These are phyloP conservation scores for Corynespora cassiicola DNA, from an alignment of 2,329 filamentous ascomycete genomes.

Conservation along the genomic window DNA sequence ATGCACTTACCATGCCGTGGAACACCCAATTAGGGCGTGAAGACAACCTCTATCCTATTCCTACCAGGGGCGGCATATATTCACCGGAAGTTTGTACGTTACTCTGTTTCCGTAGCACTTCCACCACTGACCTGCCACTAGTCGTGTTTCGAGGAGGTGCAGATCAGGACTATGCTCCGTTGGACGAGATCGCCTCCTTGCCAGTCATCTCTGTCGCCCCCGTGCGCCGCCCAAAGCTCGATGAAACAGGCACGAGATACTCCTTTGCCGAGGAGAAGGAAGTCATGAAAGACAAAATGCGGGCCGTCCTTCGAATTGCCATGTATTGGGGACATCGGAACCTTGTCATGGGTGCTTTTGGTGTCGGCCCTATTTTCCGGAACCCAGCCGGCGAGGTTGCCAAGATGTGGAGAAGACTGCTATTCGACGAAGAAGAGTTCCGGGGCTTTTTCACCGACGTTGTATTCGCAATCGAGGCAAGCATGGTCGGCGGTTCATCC, in stretches of 20 bases:
- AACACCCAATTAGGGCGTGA: constrained; percentile 39
- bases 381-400: constrained; percentile 53
- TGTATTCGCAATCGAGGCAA: constrained; percentile 53
- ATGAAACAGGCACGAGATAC: constrained; percentile 70
- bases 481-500: constrained; percentile 32
- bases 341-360: constrained; percentile 53
- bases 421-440: constrained; percentile 54
- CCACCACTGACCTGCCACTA: constrained; percentile 24
- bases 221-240: constrained; percentile 75
- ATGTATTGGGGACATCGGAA: constrained; percentile 49
- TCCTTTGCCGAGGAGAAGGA: constrained; percentile 75
- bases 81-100: constrained; percentile 71
- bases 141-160: constrained; percentile 75
- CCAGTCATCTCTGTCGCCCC: constrained; percentile 79
- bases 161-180: constrained; percentile 50
- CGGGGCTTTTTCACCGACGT: constrained; percentile 51
- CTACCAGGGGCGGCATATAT: constrained; percentile 72
- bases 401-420: constrained; percentile 51
- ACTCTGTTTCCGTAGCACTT: constrained; percentile 20
- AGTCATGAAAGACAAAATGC: constrained; percentile 76
- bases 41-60: constrained; percentile 72
- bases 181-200: constrained; percentile 59
- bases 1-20: constrained; percentile 69
- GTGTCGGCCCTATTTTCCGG: constrained; percentile 52
- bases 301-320: constrained; percentile 73